phyloP scores from a whole-genome alignment of 805 yeast genomes.

The Saccharomycopsis fodiens region DNA sequence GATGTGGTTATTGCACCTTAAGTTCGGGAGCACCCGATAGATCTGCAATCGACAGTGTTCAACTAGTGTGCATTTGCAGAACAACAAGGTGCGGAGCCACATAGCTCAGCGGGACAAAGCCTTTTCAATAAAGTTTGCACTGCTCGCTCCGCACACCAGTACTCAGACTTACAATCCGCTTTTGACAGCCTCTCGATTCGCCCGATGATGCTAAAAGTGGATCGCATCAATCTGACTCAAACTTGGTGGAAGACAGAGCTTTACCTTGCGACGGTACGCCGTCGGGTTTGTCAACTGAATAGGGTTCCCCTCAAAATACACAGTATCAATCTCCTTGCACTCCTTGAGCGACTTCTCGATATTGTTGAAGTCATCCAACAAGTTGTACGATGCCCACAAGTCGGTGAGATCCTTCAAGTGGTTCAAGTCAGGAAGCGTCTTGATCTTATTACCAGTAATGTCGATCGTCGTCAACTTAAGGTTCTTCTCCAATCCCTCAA shows the following conservation, averaged over 20 bases:
- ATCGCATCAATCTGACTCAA: slow-evolving; percentile 89
- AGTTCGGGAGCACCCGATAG: no score
- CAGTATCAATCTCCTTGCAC: slow-evolving; percentile 67
- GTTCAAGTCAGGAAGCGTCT: slow-evolving; percentile 51
- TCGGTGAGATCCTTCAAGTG: slow-evolving; percentile 75
- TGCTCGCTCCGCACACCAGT: no score
- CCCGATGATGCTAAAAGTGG: slow-evolving; percentile 31
- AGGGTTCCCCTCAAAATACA: slow-evolving; percentile 92
- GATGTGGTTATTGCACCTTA: no score
- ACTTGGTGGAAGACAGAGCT: slow-evolving; percentile 61
- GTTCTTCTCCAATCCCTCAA: slow-evolving; percentile 75
- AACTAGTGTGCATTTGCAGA: no score
- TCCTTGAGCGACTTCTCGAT: slow-evolving; percentile 57
- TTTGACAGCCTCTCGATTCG: no score
- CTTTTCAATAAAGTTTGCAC: no score
- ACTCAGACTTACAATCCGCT: no score
- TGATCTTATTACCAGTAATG: slow-evolving; percentile 66
- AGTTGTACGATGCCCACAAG: slow-evolving; percentile 85
- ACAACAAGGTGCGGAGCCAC: no score
- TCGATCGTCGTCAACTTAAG: slow-evolving; percentile 66
- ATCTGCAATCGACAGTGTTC: no score
- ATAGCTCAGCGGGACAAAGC: no score
- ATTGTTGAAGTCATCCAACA: slow-evolving; percentile 59
- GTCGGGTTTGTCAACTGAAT: slow-evolving; percentile 65
- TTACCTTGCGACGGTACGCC: slow-evolving; percentile 77